A percentile compares a stretch with the other conserved stretches of the same genome.
phyloP scores from a whole-genome alignment of 2,329 filamentous ascomycete genomes.

The Penicillium brevicompactum region DNA sequence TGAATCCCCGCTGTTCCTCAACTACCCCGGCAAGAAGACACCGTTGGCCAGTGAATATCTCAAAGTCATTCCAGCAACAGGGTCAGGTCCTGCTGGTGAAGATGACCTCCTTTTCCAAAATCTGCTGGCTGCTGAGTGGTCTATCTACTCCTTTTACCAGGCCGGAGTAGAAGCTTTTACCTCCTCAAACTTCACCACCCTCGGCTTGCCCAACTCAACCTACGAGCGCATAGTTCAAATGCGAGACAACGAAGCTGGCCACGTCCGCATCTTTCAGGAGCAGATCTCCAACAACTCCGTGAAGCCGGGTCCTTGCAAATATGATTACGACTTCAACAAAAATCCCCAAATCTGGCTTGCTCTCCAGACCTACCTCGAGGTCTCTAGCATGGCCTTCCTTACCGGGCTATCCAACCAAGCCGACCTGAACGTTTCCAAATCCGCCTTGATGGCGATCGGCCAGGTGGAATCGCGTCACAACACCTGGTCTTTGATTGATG shows the following conservation, averaged over 20 bases:
- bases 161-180: slow-evolving; percentile 46
- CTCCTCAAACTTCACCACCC: slow-evolving; percentile 32
- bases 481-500: slow-evolving; percentile 46
- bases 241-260: slow-evolving; percentile 50
- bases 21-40: slow-evolving; percentile 7
- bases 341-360: neutral
- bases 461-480: slow-evolving; percentile 45
- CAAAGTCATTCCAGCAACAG: slow-evolving; percentile 5
- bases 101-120: slow-evolving; percentile 49
- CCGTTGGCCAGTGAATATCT: slow-evolving; percentile 6
- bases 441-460: slow-evolving; percentile 43
- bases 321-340: slow-evolving; percentile 30
- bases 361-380: slow-evolving; percentile 13
- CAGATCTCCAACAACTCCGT: slow-evolving; percentile 45
- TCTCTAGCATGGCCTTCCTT: slow-evolving; percentile 15
- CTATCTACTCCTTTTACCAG: slow-evolving; percentile 50
- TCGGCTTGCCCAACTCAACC: slow-evolving; percentile 44
- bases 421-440: slow-evolving; percentile 34
- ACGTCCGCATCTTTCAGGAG: slow-evolving; percentile 49
- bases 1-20: neutral
- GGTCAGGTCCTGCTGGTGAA: neutral
- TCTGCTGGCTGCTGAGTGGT: slow-evolving; percentile 49
- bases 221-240: slow-evolving; percentile 45
- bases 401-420: slow-evolving; percentile 23
- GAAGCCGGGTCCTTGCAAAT: slow-evolving; percentile 44